phyloP scores from a whole-genome alignment of 805 yeast species.

The Saccharomycopsis javanensis region DNA sequence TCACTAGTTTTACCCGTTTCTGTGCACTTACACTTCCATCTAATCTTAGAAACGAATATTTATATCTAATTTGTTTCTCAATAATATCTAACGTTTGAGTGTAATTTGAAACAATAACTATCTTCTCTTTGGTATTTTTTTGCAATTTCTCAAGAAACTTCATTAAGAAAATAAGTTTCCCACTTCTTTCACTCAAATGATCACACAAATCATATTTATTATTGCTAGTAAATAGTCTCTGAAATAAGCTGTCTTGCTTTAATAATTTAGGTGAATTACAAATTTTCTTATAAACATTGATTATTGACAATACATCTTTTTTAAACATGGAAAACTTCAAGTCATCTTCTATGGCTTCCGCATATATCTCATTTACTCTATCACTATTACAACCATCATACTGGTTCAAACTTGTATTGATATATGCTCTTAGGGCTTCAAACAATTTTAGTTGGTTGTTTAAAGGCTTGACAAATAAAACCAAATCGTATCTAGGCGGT shows the following conservation, averaged over 20 bases:
- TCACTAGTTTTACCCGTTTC: conserved; percentile 55
- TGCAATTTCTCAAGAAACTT: conserved; percentile 44
- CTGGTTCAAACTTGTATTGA: conserved; percentile 26
- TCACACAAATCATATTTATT: neutral
- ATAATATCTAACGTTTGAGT: conserved; percentile 79
- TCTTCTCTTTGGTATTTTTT: conserved; percentile 48
- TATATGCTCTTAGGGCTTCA: conserved; percentile 35
- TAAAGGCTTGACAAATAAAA: conserved; percentile 74
- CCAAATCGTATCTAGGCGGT: conserved; percentile 66
- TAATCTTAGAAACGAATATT: conserved; percentile 37
- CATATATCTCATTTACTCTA: conserved; percentile 18
- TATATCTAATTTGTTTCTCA: conserved; percentile 29
- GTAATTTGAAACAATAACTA: conserved; percentile 78
- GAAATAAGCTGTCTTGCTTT: conserved; percentile 37
- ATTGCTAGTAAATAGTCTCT: conserved; percentile 15
- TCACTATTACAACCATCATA: conserved; percentile 24
- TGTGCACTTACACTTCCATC: conserved; percentile 79
- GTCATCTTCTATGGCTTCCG: conserved; percentile 21
- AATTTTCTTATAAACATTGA: conserved; percentile 65
- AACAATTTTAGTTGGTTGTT: conserved; percentile 47
- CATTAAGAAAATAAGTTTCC: conserved; percentile 57
- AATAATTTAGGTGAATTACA: conserved; percentile 74
- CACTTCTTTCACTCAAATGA: conserved; percentile 28
- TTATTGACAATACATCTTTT: conserved; percentile 51
- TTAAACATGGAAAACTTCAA: conserved; percentile 21